Percentiles rank a stretch among this genome's conserved stretches.
Conservation (phyloP, 202 grass and related monocot species). For the Alloteropsis angusta region DNA sequence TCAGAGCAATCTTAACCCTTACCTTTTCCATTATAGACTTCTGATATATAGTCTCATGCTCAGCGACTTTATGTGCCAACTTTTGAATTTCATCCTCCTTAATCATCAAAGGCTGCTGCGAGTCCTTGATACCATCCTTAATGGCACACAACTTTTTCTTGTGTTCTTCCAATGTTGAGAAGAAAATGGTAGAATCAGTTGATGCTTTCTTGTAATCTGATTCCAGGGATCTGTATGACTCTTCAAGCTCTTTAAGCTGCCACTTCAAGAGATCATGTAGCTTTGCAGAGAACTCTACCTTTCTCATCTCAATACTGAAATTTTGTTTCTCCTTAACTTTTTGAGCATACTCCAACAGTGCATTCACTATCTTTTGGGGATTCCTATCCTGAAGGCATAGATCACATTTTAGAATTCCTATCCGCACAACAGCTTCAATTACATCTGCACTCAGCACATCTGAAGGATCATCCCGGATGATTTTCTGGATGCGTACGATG, state of each 20-base stretch:
- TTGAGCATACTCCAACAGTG: constrained; percentile 32
- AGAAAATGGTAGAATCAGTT: constrained; percentile 21
- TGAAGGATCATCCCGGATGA: constrained; percentile 14
- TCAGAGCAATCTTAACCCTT: constrained; percentile 29
- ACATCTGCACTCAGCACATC: constrained; percentile 20
- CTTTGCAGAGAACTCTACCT: constrained; percentile 40
- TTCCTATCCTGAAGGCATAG: constrained; percentile 27
- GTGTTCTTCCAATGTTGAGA: constrained; percentile 27
- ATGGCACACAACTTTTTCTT: constrained; percentile 30
- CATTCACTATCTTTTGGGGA: constrained; percentile 37
- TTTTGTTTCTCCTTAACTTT: constrained; percentile 28
- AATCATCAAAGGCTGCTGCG: constrained; percentile 3
- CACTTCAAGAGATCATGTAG: constrained; percentile 31
- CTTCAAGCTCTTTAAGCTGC: constrained; percentile 44
- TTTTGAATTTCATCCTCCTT: constrained; percentile 37
- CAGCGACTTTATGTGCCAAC: constrained; percentile 21
- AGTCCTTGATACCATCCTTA: constrained; percentile 17
- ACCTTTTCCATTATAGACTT: constrained; percentile 41
- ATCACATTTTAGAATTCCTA: constrained; percentile 32
- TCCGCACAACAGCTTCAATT: constrained; percentile 32
- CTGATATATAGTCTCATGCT: constrained; percentile 18
- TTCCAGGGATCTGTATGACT: constrained; percentile 22
- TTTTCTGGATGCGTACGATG: constrained; percentile 30
- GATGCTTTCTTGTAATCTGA: constrained; percentile 39
- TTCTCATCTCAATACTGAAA: constrained; percentile 33